phyloP scores from a whole-genome alignment of 139 green algal species.

The Zygnema circumcarinatum region DNA sequence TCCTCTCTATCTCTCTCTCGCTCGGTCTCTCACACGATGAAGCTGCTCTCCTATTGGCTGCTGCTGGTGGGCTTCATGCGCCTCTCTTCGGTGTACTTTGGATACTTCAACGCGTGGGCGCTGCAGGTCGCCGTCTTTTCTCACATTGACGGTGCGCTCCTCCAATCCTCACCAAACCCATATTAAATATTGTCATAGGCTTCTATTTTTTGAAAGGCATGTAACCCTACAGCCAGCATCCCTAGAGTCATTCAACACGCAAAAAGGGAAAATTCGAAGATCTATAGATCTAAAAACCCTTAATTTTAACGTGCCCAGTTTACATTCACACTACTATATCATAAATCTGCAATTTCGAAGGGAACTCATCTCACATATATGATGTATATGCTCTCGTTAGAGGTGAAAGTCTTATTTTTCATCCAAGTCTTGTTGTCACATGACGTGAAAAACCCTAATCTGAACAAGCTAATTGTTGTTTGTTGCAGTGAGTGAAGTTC shows the following conservation, averaged over 20 bases:
- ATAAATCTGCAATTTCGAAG: too few relatives aligned
- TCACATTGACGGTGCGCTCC: not conserved
- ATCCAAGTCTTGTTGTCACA: not conserved
- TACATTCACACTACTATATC: too few relatives aligned
- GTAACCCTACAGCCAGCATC: not conserved
- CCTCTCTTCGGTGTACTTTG: constrained; percentile 42
- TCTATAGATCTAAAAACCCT: not conserved
- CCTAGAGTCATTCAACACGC: not conserved
- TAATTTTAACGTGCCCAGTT: not conserved
- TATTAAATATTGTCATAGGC: not conserved
- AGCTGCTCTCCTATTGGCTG: constrained; percentile 29
- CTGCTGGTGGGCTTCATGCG: constrained; percentile 37
- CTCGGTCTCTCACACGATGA: too few relatives aligned
- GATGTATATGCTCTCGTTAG: not conserved
- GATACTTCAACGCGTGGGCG: constrained; percentile 35
- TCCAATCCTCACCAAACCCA: not conserved
- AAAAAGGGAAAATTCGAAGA: not conserved
- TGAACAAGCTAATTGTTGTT: not conserved
- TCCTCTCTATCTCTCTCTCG: too few relatives aligned
- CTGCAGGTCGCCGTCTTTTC: constrained; percentile 47
- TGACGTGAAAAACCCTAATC: not conserved
- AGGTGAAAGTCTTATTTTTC: not conserved
- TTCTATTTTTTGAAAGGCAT: not conserved
- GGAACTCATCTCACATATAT: not conserved
- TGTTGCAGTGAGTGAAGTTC: constrained; percentile 18